A percentile compares a stretch with the other conserved stretches of the same genome.
Conservation (phyloP, 2,329 filamentous ascomycete species). For the Ilyonectria mors-panacis region DNA sequence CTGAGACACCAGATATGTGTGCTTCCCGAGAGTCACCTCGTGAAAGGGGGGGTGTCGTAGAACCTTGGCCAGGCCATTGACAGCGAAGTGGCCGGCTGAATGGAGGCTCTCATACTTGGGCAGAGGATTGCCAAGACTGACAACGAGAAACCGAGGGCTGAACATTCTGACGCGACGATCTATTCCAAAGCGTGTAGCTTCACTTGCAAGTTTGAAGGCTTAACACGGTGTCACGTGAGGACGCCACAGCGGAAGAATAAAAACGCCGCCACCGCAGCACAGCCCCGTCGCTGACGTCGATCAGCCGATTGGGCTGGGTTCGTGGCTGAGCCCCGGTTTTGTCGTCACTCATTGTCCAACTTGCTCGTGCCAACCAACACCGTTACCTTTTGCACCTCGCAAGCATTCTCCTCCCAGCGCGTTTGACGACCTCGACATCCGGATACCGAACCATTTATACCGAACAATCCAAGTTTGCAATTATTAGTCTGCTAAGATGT, state of each 20-base stretch:
- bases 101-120: conserved; percentile 85
- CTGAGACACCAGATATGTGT: conserved; percentile 64
- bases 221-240: conserved; percentile 51
- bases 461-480: conserved; percentile 26
- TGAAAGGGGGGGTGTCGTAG: conserved; percentile 65
- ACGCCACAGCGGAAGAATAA: conserved; percentile 26
- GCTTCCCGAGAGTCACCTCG: conserved; percentile 63
- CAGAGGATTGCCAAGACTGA: conserved; percentile 89
- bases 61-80: conserved; percentile 70
- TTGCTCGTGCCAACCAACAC: conserved; percentile 34
- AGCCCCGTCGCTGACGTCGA: conserved; percentile 51
- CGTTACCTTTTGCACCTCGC: conserved; percentile 34
- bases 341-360: conserved; percentile 49
- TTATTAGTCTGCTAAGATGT: conserved; percentile 65
- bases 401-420: conserved; percentile 35
- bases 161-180: conserved; percentile 50
- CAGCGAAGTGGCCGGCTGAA: conserved; percentile 86
- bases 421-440: conserved; percentile 25
- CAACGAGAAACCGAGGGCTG: conserved; percentile 76
- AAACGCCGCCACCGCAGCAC: conserved; percentile 26
- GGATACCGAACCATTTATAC: conserved; percentile 27
- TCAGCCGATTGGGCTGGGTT: conserved; percentile 50
- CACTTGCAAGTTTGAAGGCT: conserved; percentile 20
- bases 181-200: conserved; percentile 6
- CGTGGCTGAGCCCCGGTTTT: conserved; percentile 53